These are phyloP conservation scores for Neurospora sp. DNA, from an alignment of 495 filamentous ascomycete genomes.

Conservation along the genomic window DNA sequence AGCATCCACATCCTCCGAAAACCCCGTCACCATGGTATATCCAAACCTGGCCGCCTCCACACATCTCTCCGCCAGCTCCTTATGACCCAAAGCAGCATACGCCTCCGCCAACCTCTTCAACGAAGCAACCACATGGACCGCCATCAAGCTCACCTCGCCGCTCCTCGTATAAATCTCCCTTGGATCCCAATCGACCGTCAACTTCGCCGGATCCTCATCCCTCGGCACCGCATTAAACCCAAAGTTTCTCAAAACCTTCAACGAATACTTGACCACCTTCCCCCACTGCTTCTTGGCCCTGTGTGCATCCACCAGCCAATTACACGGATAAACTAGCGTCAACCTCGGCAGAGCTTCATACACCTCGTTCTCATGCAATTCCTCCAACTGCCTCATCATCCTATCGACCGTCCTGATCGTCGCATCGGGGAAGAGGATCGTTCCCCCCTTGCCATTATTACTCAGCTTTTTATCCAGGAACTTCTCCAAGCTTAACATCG, in stretches of 20 bases:
- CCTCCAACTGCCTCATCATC: constrained; percentile 25
- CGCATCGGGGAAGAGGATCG: constrained; percentile 16
- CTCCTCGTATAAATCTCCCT: constrained; percentile 10
- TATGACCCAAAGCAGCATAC: constrained; percentile 19
- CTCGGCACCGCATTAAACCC: constrained; percentile 22
- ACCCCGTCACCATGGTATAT: constrained; percentile 29
- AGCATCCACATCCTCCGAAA: neutral
- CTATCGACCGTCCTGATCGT: constrained; percentile 21
- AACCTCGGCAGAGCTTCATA: constrained; percentile 29
- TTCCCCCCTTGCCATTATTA: neutral
- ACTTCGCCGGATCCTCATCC: constrained; percentile 11
- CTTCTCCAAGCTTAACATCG: constrained; percentile 17
- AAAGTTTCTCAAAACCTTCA: constrained; percentile 33
- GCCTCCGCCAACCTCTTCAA: constrained; percentile 27
- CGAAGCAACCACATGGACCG: constrained; percentile 28
- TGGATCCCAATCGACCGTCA: constrained; percentile 14
- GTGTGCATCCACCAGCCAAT: constrained; percentile 32
- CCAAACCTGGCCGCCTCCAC: constrained; percentile 25
- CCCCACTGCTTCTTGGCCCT: constrained; percentile 24
- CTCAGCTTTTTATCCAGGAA: constrained; percentile 11
- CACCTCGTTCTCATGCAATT: constrained; percentile 24
- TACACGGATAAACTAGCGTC: constrained; percentile 30
- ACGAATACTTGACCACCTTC: constrained; percentile 27
- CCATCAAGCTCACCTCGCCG: constrained; percentile 23
- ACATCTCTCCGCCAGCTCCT: constrained; percentile 17